Conservation (phyloP, 495 filamentous ascomycete genomes). For the Penicillium lividum region DNA sequence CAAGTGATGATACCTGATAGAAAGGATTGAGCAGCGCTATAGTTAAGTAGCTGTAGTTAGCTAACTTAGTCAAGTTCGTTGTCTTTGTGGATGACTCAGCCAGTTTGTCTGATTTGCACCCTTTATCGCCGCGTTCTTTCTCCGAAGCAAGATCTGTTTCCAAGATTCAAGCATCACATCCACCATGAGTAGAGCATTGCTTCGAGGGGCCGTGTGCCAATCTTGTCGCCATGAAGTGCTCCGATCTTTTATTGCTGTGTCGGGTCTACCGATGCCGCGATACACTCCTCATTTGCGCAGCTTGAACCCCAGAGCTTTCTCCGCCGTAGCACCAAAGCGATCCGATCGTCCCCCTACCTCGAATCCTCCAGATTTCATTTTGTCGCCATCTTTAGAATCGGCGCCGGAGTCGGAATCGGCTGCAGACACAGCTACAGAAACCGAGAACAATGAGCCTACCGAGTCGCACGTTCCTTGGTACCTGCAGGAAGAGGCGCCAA, state of each 20-base stretch:
- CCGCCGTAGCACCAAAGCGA: conserved; percentile 21
- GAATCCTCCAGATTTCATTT: conserved; percentile 17
- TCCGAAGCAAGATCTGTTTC: neutral
- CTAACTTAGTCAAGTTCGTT: neutral
- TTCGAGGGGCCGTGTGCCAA: conserved; percentile 31
- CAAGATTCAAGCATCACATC: conserved; percentile 3
- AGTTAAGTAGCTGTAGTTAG: no score
- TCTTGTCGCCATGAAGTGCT: conserved; percentile 30
- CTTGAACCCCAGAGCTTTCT: conserved; percentile 30
- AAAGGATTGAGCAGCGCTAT: neutral
- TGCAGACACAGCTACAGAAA: neutral
- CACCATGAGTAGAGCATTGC: conserved; percentile 34
- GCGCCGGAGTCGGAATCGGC: conserved; percentile 4
- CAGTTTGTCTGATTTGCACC: conserved; percentile 31
- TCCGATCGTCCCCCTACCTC: conserved; percentile 25
- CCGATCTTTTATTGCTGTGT: conserved; percentile 27
- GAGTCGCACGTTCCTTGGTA: conserved; percentile 72
- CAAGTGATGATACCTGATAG: no score
- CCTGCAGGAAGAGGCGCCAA: conserved; percentile 65
- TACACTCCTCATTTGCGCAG: conserved; percentile 16
- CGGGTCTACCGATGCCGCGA: conserved; percentile 25
- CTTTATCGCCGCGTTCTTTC: conserved; percentile 15
- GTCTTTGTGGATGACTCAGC: conserved; percentile 29
- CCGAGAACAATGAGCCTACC: conserved; percentile 8
- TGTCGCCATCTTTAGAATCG: conserved; percentile 16